These are phyloP conservation scores for Ganoderma lingzhi DNA, from an alignment of 1,284 basidiomycete species.

Conservation along the genomic window DNA sequence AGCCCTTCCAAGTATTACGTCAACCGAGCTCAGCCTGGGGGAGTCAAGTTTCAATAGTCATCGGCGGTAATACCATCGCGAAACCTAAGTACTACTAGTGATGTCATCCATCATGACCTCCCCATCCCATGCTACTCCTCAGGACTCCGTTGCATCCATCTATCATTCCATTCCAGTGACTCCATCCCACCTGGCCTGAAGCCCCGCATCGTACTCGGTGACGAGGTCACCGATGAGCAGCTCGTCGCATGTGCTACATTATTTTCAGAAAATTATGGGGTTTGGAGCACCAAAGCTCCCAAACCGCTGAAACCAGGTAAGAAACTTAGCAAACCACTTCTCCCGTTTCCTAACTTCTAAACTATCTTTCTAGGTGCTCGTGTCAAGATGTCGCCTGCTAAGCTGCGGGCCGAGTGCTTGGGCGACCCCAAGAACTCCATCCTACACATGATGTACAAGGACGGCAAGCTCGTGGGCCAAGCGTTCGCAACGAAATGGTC, in stretches of 20 bases:
- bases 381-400: slow-evolving; percentile 22
- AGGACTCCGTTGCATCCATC: neutral
- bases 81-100: neutral
- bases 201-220: neutral
- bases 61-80: neutral
- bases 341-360: neutral
- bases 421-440: slow-evolving; percentile 14
- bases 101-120: neutral
- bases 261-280: slow-evolving; percentile 30
- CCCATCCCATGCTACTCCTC: neutral
- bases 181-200: neutral
- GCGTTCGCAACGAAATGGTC: slow-evolving; percentile 30
- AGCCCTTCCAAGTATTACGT: neutral
- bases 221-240: slow-evolving; percentile 25
- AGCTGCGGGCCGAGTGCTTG: slow-evolving; percentile 23
- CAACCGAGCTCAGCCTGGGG: neutral
- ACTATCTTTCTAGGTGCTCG: slow-evolving; percentile 14
- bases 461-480: slow-evolving; percentile 27
- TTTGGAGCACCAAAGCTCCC: slow-evolving; percentile 23
- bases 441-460: slow-evolving; percentile 12
- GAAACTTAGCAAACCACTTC: neutral
- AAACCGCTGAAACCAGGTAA: slow-evolving; percentile 23
- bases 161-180: neutral
- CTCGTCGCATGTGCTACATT: slow-evolving; percentile 26
- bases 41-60: no score